Evolutionary conservation across 257 asterid genomes (phyloP), one percentile per base, ranked within the genome.

Genomic region (Mentha longifolia): DNA sequence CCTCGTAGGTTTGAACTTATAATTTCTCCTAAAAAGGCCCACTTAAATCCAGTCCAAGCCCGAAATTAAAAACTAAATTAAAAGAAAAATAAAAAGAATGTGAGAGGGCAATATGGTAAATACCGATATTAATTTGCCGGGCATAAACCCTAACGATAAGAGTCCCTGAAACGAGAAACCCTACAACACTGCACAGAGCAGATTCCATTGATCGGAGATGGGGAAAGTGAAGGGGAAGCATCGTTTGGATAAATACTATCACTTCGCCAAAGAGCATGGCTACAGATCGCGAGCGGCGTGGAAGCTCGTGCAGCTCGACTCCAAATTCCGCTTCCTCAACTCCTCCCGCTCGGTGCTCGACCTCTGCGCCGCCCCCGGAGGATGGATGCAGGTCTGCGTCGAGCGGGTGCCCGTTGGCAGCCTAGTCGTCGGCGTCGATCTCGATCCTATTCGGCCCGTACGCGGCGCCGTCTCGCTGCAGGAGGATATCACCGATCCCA

Each of bases 331-430:
- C 33, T 86, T 91, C 85, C 93, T 95, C 77, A 87, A 86, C 8
- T 84, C 98, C 9, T 71, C 96, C 22, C 89, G 74, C 56, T 81
- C 96, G 33, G 97, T 85, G 33, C 96, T 95, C 75, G 97, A 92
- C 77, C 98, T 95, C 85, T 95, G 98, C 78, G 99, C 98, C 67
- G 97, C 97, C 1, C 98, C 99, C 0, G 98, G 98, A 10, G 98
- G 99, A 46, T 95, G 99, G 98, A 88, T 92, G 95, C 98, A 95
- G 68, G 99, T 92, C 1, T 78, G 88, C 25, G 94, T 88, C 11
- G 88, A 88, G 65, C 83, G 87, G 4, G 95, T 81, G 1, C 98
- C 98, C 6, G 95, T 89, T 25, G 97, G 97, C 12, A 86, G 92
- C 65, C 84, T 95, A 22, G 95, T 95, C 7, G 72, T 95, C 68